Conservation (phyloP, 305 asterid species). For the Ajuga reptans region DNA sequence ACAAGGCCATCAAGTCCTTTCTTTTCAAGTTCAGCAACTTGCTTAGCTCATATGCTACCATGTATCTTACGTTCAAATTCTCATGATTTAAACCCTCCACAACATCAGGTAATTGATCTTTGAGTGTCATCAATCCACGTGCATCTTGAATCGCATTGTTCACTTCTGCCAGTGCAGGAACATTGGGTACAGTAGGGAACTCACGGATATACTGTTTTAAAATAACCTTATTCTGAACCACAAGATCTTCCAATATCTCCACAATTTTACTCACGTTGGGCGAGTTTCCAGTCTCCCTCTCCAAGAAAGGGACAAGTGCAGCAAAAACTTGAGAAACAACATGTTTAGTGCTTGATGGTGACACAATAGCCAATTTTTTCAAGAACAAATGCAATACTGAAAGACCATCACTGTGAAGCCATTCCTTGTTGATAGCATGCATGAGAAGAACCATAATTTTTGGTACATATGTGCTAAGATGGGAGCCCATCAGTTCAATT, state of each 20-base stretch:
- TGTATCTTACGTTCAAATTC: slow-evolving; percentile 86
- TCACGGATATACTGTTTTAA: slow-evolving; percentile 73
- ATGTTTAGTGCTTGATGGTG: slow-evolving; percentile 86
- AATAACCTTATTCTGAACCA: slow-evolving; percentile 55
- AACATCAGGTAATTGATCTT: slow-evolving; percentile 75
- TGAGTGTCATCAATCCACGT: slow-evolving; percentile 64
- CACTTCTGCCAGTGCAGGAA: slow-evolving; percentile 74
- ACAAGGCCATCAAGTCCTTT: slow-evolving; percentile 60
- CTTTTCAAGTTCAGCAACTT: slow-evolving; percentile 66
- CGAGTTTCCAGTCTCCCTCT: slow-evolving; percentile 57
- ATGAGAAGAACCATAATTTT: slow-evolving; percentile 97
- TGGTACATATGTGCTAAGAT: slow-evolving; percentile 85
- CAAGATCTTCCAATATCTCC: slow-evolving; percentile 88
- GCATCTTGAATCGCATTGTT: slow-evolving; percentile 82
- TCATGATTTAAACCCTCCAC: slow-evolving; percentile 88
- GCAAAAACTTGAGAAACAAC: slow-evolving; percentile 96
- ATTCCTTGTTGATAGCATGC: slow-evolving; percentile 80
- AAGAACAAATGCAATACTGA: slow-evolving; percentile 74
- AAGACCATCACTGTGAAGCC: slow-evolving; percentile 78
- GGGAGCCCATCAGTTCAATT: slow-evolving; percentile 80
- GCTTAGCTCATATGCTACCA: slow-evolving; percentile 91
- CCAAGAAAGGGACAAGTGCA: slow-evolving; percentile 84
- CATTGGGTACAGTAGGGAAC: slow-evolving; percentile 82
- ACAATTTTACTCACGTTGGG: slow-evolving; percentile 55
- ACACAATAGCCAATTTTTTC: slow-evolving; percentile 62